Conservation (phyloP, 202 grass and related monocot genomes). For the Setaria italica region DNA sequence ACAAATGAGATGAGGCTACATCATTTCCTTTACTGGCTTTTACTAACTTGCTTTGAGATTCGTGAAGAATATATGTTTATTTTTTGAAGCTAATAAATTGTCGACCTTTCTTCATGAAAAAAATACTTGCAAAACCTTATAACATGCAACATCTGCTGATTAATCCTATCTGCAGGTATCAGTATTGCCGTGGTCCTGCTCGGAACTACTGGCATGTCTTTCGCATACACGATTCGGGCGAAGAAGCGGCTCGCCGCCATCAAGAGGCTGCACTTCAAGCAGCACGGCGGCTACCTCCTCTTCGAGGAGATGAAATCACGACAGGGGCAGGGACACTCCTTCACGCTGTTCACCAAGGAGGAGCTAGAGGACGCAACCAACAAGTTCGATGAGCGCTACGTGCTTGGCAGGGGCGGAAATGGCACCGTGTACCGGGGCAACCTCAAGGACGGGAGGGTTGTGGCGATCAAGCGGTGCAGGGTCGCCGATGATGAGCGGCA, state of each 20-base stretch:
- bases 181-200: not conserved
- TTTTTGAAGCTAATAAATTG: no score
- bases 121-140: no score
- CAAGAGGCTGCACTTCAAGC: not conserved
- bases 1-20: no score
- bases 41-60: no score
- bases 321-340: not conserved
- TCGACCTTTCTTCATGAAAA: no score
- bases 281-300: not conserved
- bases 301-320: not conserved
- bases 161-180: not conserved
- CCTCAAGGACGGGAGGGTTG: not conserved
- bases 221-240: not conserved
- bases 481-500: not conserved
- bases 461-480: not conserved
- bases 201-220: not conserved
- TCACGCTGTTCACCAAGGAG: not conserved
- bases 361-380: not conserved
- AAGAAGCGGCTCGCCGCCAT: not conserved
- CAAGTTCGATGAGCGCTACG: not conserved
- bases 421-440: not conserved
- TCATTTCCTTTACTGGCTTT: no score
- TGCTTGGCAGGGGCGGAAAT: not conserved
- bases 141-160: no score
- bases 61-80: no score